These are phyloP conservation scores for Pseudogymnoascus sp. DNA, from an alignment of 2,329 filamentous ascomycete species.

Conservation along the genomic window DNA sequence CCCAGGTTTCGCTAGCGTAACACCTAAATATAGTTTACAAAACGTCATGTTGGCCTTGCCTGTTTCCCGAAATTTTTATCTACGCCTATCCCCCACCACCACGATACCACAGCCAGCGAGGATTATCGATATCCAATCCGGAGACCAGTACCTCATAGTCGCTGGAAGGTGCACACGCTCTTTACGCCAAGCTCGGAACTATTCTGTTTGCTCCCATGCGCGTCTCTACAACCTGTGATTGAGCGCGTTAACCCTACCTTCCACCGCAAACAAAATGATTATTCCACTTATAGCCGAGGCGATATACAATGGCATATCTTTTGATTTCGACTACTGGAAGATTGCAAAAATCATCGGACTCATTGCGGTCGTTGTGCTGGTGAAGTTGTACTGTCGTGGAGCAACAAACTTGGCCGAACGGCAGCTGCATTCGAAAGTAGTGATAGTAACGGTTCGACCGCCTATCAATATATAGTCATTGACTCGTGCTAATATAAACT, in stretches of 20 bases:
- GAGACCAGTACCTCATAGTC: neutral
- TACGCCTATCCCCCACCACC: constrained; percentile 1
- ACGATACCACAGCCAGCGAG: neutral
- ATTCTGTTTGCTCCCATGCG: neutral
- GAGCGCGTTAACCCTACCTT: neutral
- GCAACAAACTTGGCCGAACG: constrained; percentile 67
- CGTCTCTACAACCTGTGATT: neutral
- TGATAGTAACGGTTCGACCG: constrained; percentile 71
- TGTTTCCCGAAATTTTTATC: constrained; percentile 17
- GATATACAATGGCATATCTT: constrained; percentile 18
- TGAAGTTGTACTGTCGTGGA: constrained; percentile 76
- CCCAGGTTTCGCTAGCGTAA: constrained; percentile 2
- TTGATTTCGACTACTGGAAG: constrained; percentile 30
- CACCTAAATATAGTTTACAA: constrained; percentile 5
- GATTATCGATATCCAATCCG: neutral
- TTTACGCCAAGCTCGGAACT: neutral
- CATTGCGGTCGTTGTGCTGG: constrained; percentile 43
- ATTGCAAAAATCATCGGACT: constrained; percentile 47
- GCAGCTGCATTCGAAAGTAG: constrained; percentile 85
- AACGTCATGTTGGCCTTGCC: constrained; percentile 6
- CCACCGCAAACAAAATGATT: constrained; percentile 22
- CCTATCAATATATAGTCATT: neutral
- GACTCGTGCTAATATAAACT: constrained; percentile 18
- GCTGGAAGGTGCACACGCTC: neutral
- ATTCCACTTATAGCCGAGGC: constrained; percentile 25